Percentiles rank a stretch among this genome's conserved stretches.
Conservation (phyloP, 352 stramenopile genomes). For the Globisporangium echinulatum region DNA sequence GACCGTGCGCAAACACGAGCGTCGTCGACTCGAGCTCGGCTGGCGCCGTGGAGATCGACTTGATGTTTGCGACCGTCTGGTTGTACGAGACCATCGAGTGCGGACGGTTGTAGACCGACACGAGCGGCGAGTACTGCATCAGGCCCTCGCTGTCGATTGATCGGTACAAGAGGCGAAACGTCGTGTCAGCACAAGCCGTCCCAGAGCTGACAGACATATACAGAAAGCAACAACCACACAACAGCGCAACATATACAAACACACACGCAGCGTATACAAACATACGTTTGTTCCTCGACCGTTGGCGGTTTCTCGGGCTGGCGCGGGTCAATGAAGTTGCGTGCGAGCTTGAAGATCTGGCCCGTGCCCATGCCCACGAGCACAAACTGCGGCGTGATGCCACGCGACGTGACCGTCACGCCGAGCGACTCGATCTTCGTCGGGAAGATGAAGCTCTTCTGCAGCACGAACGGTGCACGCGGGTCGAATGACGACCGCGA, state of each 20-base stretch:
- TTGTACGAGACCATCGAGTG: slow-evolving; percentile 90
- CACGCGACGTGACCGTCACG: slow-evolving; percentile 89
- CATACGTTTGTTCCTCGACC: slow-evolving; percentile 57
- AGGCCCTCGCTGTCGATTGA: slow-evolving; percentile 53
- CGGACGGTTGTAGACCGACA: slow-evolving; percentile 85
- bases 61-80: slow-evolving; percentile 78
- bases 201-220: not conserved
- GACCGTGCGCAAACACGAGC: slow-evolving; percentile 89
- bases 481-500: slow-evolving; percentile 91
- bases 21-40: slow-evolving; percentile 94
- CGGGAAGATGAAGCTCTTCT: slow-evolving; percentile 93
- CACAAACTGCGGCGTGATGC: slow-evolving; percentile 94
- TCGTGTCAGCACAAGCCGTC: no score
- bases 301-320: slow-evolving; percentile 90
- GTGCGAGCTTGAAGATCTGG: slow-evolving; percentile 91
- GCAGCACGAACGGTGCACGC: slow-evolving; percentile 86
- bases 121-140: slow-evolving; percentile 84
- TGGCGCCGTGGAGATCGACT: slow-evolving; percentile 53
- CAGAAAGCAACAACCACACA: not conserved
- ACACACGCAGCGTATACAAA: not conserved
- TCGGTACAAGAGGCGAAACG: not conserved
- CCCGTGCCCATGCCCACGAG: slow-evolving; percentile 90
- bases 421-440: slow-evolving; percentile 87
- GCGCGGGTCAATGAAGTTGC: slow-evolving; percentile 91
- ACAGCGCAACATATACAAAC: not conserved